phyloP scores from a whole-genome alignment of 306 rosid genomes.

The Castanospermum australe region DNA sequence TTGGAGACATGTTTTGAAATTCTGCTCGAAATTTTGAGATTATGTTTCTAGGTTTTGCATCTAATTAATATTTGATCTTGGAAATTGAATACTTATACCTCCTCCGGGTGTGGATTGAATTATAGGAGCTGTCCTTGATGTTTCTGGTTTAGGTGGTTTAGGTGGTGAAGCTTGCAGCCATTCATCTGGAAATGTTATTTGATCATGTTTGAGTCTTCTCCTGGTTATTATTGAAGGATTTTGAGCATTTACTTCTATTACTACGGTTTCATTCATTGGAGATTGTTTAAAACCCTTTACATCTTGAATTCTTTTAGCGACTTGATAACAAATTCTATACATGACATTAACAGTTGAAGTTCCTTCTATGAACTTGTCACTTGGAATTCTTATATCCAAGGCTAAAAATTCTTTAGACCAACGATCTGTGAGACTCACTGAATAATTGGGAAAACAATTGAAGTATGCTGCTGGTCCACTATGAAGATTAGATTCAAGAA shows the following conservation, averaged over 20 bases:
- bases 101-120: not conserved
- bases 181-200: not conserved
- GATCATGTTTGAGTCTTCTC: not conserved
- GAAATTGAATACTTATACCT: not conserved
- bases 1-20: too few species aligned
- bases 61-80: too few species aligned
- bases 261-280: not conserved
- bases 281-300: not conserved
- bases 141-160: not conserved
- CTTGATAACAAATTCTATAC: conserved; percentile 11
- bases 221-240: not conserved
- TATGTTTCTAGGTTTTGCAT: too few species aligned
- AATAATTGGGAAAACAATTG: not conserved
- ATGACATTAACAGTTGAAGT: not conserved
- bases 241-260: not conserved
- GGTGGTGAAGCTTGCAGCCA: not conserved
- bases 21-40: too few species aligned
- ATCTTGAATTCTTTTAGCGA: not conserved
- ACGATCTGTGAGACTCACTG: not conserved
- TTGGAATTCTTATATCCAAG: conserved; percentile 3
- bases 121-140: not conserved
- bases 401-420: not conserved
- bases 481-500: not conserved
- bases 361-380: not conserved
- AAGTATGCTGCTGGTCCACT: conserved; percentile 15